phyloP scores from a whole-genome alignment of 768 basidiomycete species.

The Boletus speciosus region DNA sequence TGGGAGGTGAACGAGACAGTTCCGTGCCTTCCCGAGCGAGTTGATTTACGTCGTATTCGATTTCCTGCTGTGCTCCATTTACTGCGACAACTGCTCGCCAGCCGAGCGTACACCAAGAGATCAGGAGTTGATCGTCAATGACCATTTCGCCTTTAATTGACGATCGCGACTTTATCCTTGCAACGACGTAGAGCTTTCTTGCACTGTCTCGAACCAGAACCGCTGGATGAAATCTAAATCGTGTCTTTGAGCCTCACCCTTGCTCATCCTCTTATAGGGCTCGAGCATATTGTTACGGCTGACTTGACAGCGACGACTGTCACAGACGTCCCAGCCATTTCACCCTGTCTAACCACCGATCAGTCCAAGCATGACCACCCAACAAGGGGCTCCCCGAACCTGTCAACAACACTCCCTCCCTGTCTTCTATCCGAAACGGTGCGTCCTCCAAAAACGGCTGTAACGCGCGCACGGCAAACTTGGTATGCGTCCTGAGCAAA shows the following conservation, averaged over 20 bases:
- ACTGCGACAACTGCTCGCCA: too few species aligned
- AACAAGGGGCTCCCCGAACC: conserved; percentile 7
- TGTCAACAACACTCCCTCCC: conserved; percentile 17
- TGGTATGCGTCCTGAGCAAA: conserved; percentile 16
- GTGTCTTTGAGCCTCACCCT: background rate
- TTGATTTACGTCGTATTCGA: too few species aligned
- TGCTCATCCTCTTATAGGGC: background rate
- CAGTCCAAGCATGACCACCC: background rate
- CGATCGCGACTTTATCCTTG: background rate
- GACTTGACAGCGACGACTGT: background rate
- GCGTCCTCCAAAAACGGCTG: background rate
- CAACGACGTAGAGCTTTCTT: background rate
- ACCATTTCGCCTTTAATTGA: too few species aligned
- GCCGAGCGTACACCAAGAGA: too few species aligned
- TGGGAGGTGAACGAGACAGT: too few species aligned
- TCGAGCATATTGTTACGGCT: background rate
- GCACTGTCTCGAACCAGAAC: background rate
- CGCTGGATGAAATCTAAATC: background rate
- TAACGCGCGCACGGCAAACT: conserved; percentile 9
- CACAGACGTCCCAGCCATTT: conserved; percentile 2
- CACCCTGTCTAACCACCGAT: conserved; percentile 13
- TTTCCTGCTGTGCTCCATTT: too few species aligned
- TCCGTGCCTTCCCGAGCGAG: too few species aligned
- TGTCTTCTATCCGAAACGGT: conserved; percentile 24
- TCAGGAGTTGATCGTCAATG: too few species aligned